Evolutionary conservation across 371 early-diverging fungal genomes (phyloP), one percentile per base, ranked within the genome.

Genomic region (Apophysomyces ossiformis): DNA sequence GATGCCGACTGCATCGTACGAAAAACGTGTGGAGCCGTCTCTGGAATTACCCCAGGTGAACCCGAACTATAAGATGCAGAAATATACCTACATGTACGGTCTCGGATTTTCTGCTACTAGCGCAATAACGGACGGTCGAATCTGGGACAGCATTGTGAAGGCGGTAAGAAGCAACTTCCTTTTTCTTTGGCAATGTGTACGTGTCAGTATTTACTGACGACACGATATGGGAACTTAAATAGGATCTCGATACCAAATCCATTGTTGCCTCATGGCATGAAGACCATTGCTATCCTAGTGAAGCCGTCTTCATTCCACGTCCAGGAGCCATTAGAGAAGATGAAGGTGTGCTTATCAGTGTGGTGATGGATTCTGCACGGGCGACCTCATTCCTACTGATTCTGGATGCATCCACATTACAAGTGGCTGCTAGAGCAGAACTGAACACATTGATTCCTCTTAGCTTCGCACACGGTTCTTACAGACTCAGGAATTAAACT

Each of bases 61-160:
- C 65, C 90, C 91, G 0, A 64, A 71, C 21, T 87, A 80, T 57
- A 79, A 81, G 35, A 69, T 79, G 57, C 65, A 73, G 38, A 73
- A 75, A 7, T 87, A 93, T 76, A 83, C 84, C 44, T 91, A 80
- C 67, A 69, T 91, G 13, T 94, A 90, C 74, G 92, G 92, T 4
- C 73, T 93, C 59, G 83, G 89, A 0, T 77, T 87, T 21, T 73
- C 73, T 7, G 77, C 76, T n/a, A 60, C 66, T 21, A 70, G 64
- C 21, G 66, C 76, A 5, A 66, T 64, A 7, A 69, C 78, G 37
- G 73, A 71, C 13, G 85, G 86, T 1, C 75, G 76, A 16, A 77
- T 91, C 69, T 92, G 87, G 79, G 87, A 92, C 69, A 84, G 84
- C 45, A 86, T 92, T 67, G 82, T 87, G 65, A 92, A 92, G 75